Evolutionary conservation across 2,329 filamentous ascomycete genomes (phyloP), one percentile per base, ranked within the genome.

Genomic region (Kalmusia sp.): DNA sequence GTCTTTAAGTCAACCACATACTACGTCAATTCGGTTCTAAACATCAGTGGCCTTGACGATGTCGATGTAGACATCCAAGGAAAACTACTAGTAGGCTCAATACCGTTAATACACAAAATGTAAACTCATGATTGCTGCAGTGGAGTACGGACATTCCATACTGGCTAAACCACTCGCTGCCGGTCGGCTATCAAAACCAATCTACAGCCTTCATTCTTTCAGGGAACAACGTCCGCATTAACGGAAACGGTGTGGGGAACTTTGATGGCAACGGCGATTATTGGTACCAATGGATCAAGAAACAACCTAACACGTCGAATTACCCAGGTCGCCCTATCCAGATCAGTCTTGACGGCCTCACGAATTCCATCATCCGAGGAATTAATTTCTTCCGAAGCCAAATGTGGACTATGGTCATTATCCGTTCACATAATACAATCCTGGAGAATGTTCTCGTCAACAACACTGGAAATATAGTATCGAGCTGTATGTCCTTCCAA

Each of bases 371-470:
- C 3, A 72, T 86, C 11, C 69, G 73, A 31, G 77, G 81, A 3
- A 54, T 86, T 14, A 73, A 74, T 2, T 85, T 84, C 56, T 69
- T 86, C 6, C 79, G 83, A 54, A 82, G 79, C 54, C 84, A 86
- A 69, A 86, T 87, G 84, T 87, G 84, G 80, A 69, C 81, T 0
- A 80, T 85, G 76, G 80, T 80, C 1, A 76, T 84, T 25, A 81
- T 80, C 8, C 70, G 80, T 63, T 80, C 79, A 3, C 55, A 77
- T 6, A 69, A 80, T 43, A 68, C 81, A 1, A 67, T 80, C 0
- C 71, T 85, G 6, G 73, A 81, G 44, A 76, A 81, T 54, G 82
- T 85, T 28, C 76, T 79, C 55, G 76, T 84, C 49, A 84, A 84
- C 69, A 84, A 77, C 33, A 67, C 58, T 7, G 59, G 64, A 9